Percentiles rank a stretch among this genome's conserved stretches.
Evolutionary conservation across 164 flowering plant genomes (phyloP).

Genomic region (Akebia trifoliata): DNA sequence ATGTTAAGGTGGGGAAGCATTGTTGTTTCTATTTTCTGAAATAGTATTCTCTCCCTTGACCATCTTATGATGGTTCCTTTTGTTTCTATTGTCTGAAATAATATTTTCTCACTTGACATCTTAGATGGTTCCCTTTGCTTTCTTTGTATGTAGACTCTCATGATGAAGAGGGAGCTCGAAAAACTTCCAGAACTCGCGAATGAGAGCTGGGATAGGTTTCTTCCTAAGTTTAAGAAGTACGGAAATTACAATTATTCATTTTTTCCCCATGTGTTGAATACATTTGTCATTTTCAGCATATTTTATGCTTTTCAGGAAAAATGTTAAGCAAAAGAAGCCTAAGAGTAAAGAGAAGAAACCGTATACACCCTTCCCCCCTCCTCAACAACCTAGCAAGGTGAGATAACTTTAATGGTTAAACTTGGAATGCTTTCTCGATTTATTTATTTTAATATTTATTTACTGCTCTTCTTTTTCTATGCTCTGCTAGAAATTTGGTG

Average conservation of each 20-base stretch:
- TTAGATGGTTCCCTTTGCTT: conserved; percentile 1
- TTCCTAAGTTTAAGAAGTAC: conserved; percentile 91
- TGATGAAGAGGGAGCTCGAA: conserved; percentile 81
- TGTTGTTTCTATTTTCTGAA: neutral
- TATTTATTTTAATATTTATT: neutral
- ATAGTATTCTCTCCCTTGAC: too few species aligned
- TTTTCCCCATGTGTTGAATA: neutral
- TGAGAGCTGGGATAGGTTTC: conserved; percentile 96
- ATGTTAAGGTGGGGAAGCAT: conserved; percentile 60
- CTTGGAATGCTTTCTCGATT: neutral
- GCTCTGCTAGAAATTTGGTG: too few species aligned
- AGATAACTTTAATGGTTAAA: conserved; percentile 14
- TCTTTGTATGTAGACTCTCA: conserved; percentile 46
- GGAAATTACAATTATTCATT: conserved; percentile 11
- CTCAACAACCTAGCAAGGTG: conserved; percentile 94
- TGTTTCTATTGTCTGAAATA: neutral
- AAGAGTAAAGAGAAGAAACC: conserved; percentile 84
- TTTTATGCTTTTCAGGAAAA: conserved; percentile 55
- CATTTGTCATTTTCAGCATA: neutral
- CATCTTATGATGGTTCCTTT: neutral
- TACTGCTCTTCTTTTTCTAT: too few species aligned
- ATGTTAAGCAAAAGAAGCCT: conserved; percentile 74
- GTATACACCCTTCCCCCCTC: conserved; percentile 96
- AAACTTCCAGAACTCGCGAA: conserved; percentile 70
- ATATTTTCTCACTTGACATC: conserved; percentile 1